These are phyloP conservation scores for Lachancea nothofagi DNA, from an alignment of 805 yeast genomes.

Conservation along the genomic window DNA sequence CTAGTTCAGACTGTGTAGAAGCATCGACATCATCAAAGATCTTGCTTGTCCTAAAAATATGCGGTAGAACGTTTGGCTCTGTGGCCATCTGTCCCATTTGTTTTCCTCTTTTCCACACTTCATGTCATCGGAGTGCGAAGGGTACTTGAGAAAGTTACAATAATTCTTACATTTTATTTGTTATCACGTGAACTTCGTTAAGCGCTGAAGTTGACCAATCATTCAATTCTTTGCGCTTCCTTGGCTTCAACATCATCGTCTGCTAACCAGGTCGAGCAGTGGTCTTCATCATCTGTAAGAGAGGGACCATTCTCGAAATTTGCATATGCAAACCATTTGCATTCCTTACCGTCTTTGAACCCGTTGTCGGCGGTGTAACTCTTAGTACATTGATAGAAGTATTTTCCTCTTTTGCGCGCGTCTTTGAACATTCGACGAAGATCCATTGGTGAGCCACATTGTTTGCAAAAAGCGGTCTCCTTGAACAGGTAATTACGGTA, in stretches of 20 bases:
- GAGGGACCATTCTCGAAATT: slow-evolving; percentile 36
- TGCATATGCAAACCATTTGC: slow-evolving; percentile 48
- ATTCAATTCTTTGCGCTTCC: neutral
- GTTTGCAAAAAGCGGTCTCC: slow-evolving; percentile 40
- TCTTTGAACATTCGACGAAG: slow-evolving; percentile 51
- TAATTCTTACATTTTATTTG: too few relatives aligned
- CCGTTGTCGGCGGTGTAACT: slow-evolving; percentile 32
- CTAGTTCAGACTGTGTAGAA: neutral
- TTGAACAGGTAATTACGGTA: slow-evolving; percentile 48
- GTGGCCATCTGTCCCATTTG: neutral
- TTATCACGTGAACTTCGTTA: neutral
- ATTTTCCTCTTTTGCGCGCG: slow-evolving; percentile 44
- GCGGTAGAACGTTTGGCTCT: neutral
- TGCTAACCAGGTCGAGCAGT: slow-evolving; percentile 44
- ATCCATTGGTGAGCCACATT: slow-evolving; percentile 40
- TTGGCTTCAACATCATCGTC: slow-evolving; percentile 36
- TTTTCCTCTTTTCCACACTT: neutral
- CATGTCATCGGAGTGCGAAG: too few relatives aligned
- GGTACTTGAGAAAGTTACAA: too few relatives aligned
- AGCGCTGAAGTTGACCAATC: neutral
- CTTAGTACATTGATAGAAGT: slow-evolving; percentile 62
- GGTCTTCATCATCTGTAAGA: slow-evolving; percentile 31
- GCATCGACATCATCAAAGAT: slow-evolving; percentile 1
- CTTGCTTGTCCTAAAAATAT: slow-evolving; percentile 1
- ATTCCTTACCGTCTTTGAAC: slow-evolving; percentile 31